Percentiles rank a stretch among this genome's conserved stretches.
These are phyloP conservation scores for Echinosophora koreensis DNA, from an alignment of 306 rosid species.

Conservation along the genomic window DNA sequence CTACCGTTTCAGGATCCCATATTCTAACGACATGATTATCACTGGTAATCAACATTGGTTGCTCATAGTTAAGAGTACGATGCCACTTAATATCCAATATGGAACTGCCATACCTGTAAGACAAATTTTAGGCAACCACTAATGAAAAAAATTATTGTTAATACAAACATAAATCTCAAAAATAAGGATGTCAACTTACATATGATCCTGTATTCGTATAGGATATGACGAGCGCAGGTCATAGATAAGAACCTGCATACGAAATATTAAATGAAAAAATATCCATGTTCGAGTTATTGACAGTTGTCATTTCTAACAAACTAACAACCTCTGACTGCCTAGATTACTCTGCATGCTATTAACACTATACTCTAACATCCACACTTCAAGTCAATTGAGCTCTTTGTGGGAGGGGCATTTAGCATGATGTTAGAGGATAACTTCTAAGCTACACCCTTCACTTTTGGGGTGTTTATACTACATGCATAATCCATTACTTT, in stretches of 20 bases:
- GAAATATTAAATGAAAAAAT: slow-evolving; percentile 37
- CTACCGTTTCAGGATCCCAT: slow-evolving; percentile 92
- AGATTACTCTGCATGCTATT: too few relatives aligned
- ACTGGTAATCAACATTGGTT: slow-evolving; percentile 78
- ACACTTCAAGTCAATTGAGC: too few relatives aligned
- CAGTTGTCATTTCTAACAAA: too few relatives aligned
- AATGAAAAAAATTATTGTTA: neutral
- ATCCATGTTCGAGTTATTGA: slow-evolving; percentile 27
- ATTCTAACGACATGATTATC: slow-evolving; percentile 85
- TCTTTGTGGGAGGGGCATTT: neutral
- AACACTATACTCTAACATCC: too few relatives aligned
- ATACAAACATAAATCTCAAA: slow-evolving; percentile 22
- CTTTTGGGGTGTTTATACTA: neutral
- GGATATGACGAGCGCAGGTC: slow-evolving; percentile 90
- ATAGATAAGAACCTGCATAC: slow-evolving; percentile 83
- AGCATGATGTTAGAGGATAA: neutral
- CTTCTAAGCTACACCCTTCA: neutral
- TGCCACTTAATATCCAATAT: slow-evolving; percentile 98
- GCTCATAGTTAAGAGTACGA: slow-evolving; percentile 73
- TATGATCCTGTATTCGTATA: slow-evolving; percentile 76
- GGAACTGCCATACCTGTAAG: slow-evolving; percentile 86
- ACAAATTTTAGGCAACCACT: slow-evolving; percentile 43
- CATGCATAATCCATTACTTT: neutral
- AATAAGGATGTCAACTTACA: slow-evolving; percentile 66
- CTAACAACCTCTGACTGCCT: too few relatives aligned